Base-by-base conservation (phyloP, 2,329 filamentous ascomycete genomes). In the Microsporum ferrugineum region DNA sequence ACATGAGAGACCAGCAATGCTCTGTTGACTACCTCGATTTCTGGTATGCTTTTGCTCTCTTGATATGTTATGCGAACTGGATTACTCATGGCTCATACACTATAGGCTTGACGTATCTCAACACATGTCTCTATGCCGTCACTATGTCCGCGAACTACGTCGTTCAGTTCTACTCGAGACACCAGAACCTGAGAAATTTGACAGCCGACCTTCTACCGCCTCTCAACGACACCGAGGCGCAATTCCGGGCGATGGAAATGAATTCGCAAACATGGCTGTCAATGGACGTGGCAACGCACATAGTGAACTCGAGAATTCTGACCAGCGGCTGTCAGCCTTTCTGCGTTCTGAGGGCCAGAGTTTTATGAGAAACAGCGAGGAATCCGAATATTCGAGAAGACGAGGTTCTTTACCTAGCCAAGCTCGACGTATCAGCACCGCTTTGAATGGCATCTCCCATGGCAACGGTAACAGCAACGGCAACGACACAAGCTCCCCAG, bases 21-120 rank as follows among this genome's bases (percentile, higher is more conserved):
- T 96, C 92, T 5, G 94, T 99, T 10, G 94, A 99, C 71, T 99
- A 99, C 70, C 79, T 99, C 47, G 94, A 99, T 73, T 99, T 99
- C 76, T 99, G 95, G 94, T 97, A 79, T 62, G 84, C 72, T 36
- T 58, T 45, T n/a, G 12, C 8, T n/a, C 61, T 17, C 14, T 43
- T 43, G 14, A 43, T 43, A 5, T 23, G 39, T n/a, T 4, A 17
- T 43, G 39, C n/a, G 10, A 45, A 64, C 66, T 66, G 14, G 23
- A 39, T 17, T n/a, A 4, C 55, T 57, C 5, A 56, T 31, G 31
- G 5, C 27, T 36, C 6, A 55, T 8, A 34, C 31, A 2, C 14
- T 49, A 12, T 69, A 97, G 92, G 94, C 90, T 99, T 68, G 94
- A 99, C 85, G 94, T 99, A 63, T 92, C 94, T 14, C 94, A 99